These are phyloP conservation scores for Phytophthora europaea DNA, from an alignment of 352 stramenopile genomes.

Conservation along the genomic window DNA sequence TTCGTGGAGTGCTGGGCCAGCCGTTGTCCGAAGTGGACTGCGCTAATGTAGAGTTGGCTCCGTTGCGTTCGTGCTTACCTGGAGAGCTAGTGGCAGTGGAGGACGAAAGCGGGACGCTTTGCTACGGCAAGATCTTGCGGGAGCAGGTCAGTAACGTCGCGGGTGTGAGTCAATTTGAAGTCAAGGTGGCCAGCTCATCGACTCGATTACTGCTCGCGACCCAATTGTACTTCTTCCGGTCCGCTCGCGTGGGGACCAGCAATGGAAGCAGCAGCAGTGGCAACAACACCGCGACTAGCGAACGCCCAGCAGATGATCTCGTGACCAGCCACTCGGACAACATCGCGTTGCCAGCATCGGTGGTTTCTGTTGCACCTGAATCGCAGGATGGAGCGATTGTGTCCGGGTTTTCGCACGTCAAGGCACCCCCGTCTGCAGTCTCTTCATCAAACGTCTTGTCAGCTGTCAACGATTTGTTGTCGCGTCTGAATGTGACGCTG, in stretches of 20 bases:
- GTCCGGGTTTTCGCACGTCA: conserved; percentile 12
- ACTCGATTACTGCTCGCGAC: conserved; percentile 59
- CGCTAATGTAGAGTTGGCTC: conserved; percentile 61
- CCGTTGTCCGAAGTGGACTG: conserved; percentile 60
- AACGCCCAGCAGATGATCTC: background rate
- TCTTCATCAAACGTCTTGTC: conserved; percentile 65
- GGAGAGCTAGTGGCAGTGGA: conserved; percentile 80
- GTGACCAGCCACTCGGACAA: conserved; percentile 6
- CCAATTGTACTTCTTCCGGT: conserved; percentile 82
- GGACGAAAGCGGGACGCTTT: conserved; percentile 45
- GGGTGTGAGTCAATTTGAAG: conserved; percentile 67
- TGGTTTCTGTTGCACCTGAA: conserved; percentile 33
- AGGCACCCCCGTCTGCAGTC: conserved; percentile 16
- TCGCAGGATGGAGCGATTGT: conserved; percentile 21
- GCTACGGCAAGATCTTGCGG: conserved; percentile 73
- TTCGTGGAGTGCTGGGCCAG: conserved; percentile 69
- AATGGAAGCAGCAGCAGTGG: conserved; percentile 10
- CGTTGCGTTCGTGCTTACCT: conserved; percentile 70
- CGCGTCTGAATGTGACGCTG: conserved; percentile 75
- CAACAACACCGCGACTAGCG: background rate
- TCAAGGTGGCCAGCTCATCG: conserved; percentile 58
- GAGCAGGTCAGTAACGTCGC: conserved; percentile 44
- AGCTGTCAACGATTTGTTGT: conserved; percentile 83
- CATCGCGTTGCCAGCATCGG: conserved; percentile 29
- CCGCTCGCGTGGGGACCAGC: conserved; percentile 44